Percentiles rank a stretch among this genome's conserved stretches.
phyloP scores from a whole-genome alignment of 169 alveolate species.

The Perkinsus chesapeaki region DNA sequence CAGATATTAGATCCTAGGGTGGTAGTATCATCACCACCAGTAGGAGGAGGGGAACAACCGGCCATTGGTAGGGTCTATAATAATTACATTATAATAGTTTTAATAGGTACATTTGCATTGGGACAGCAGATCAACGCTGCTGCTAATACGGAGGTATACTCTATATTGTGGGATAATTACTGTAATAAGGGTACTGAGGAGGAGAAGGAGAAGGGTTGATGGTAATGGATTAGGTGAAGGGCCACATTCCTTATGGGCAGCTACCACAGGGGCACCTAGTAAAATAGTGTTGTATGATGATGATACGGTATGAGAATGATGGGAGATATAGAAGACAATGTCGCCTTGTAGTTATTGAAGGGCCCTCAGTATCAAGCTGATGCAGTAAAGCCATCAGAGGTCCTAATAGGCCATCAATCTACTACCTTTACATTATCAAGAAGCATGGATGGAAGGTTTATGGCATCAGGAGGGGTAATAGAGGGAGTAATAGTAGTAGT shows the following conservation, averaged over 20 bases:
- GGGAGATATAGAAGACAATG: background rate
- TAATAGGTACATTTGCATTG: background rate
- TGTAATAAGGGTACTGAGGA: background rate
- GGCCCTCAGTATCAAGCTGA: background rate
- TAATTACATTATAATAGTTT: background rate
- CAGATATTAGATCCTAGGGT: background rate
- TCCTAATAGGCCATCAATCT: background rate
- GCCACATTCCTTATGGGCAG: background rate
- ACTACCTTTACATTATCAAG: background rate
- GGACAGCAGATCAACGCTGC: background rate
- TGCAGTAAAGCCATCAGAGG: background rate
- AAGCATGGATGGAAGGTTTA: background rate
- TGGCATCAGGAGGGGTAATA: constrained; percentile 3
- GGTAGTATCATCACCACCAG: background rate
- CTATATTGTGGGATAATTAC: background rate
- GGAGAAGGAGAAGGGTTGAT: background rate
- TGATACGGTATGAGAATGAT: background rate
- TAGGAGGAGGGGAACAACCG: background rate
- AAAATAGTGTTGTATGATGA: background rate
- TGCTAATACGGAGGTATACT: background rate
- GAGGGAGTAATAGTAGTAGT: too few species aligned
- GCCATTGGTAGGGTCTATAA: background rate
- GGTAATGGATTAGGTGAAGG: background rate
- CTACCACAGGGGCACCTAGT: background rate
- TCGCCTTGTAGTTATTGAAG: background rate